These are phyloP conservation scores for Plasmodium vinckei DNA, from an alignment of 169 alveolate species.

Conservation along the genomic window DNA sequence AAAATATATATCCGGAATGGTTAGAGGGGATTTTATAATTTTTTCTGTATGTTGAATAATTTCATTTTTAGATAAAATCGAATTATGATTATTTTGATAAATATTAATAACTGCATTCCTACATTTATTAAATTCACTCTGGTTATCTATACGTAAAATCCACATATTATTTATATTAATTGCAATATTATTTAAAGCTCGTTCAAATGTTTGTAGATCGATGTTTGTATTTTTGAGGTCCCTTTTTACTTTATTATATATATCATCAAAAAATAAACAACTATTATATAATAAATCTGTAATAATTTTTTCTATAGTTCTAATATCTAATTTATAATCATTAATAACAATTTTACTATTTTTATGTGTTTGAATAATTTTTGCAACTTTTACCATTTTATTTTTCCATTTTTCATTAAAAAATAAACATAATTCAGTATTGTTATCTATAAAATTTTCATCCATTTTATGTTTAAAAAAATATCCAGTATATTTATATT, in stretches of 20 bases:
- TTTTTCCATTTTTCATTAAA: slow-evolving; percentile 73
- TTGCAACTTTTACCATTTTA: slow-evolving; percentile 68
- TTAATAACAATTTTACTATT: slow-evolving; percentile 68
- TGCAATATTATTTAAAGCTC: slow-evolving; percentile 61
- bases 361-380: slow-evolving; percentile 68
- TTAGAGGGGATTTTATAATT: slow-evolving; percentile 45
- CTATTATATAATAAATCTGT: slow-evolving; percentile 58
- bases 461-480: slow-evolving; percentile 73
- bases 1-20: slow-evolving; percentile 77
- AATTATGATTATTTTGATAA: slow-evolving; percentile 55
- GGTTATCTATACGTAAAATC: slow-evolving; percentile 34
- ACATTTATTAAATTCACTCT: slow-evolving; percentile 68
- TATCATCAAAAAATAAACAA: slow-evolving; percentile 51
- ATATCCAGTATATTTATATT: slow-evolving; percentile 74
- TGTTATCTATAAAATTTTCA: slow-evolving; percentile 26
- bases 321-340: slow-evolving; percentile 57
- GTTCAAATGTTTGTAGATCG: slow-evolving; percentile 36
- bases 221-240: slow-evolving; percentile 38
- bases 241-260: slow-evolving; percentile 50
- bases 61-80: slow-evolving; percentile 54
- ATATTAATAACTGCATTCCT: slow-evolving; percentile 70
- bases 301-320: slow-evolving; percentile 67
- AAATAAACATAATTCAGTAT: slow-evolving; percentile 48
- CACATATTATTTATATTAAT: slow-evolving; percentile 70
- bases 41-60: slow-evolving; percentile 41